Base-by-base conservation (phyloP, 2,329 filamentous ascomycete genomes). In the Hymenoscyphus infarciens region DNA sequence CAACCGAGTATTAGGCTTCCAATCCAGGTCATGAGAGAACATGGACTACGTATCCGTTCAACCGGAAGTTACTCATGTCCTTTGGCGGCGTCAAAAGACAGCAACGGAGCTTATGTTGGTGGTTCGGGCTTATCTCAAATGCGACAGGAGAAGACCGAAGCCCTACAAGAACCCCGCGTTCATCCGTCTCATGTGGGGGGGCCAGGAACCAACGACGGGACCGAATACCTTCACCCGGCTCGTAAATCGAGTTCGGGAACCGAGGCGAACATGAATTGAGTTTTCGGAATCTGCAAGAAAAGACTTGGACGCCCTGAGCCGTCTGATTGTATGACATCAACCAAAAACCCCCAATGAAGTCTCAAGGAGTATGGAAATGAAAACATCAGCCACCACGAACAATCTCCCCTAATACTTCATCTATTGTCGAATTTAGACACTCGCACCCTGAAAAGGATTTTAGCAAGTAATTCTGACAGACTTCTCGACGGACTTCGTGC, bases 221-320 rank as follows among this genome's bases (percentile, higher is more conserved):
- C 45, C 45, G 19, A 25, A 52, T 52, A 52, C 45, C 45, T 25
- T 25, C 45, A 52, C 45, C 19, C 45, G 45, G 45, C 45, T 52
- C 45, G 45, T 52, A 22, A 52, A 45, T 45, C 39, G 45, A 52
- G 45, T 52, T 52, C 35, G 11, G 45, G 19, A 52, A 52, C 19
- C 22, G 45, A 25, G n/a, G 25, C 19, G 25, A 52, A 52, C 45
- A 52, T 19, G 11, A 25, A 52, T 22, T 52, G 19, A 52, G 45
- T 52, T 52, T 19, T 52, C 45, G 45, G 45, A 52, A 52, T 22
- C 8, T 52, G 19, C 45, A 22, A 19, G n/a, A 52, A 19, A 22
- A 19, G n/a, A 52, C 11, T 52, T 5, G 19, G 3, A 52, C 25
- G 13, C 45, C 45, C 10, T 52, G 19, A 52, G 13, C 19, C 10